Conservation (phyloP, 2,329 filamentous ascomycete genomes). For the Colletotrichum cuscutae region DNA sequence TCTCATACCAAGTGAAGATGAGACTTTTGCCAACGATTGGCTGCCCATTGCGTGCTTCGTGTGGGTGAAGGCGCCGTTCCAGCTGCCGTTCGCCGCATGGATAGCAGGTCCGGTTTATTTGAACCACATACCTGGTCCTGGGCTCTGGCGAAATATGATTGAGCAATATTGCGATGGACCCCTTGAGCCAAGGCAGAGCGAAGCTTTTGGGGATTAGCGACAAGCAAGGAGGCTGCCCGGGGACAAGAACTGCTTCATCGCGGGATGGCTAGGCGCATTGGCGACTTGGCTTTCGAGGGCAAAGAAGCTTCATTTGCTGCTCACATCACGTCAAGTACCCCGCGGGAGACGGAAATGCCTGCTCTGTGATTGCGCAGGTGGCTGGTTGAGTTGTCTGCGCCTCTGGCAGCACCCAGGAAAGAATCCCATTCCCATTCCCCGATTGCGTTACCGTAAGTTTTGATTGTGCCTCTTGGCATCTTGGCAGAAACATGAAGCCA, state of each 20-base stretch:
- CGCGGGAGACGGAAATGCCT: neutral
- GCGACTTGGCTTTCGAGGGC: neutral
- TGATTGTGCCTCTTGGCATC: conserved; percentile 22
- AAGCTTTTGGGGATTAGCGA: conserved; percentile 24
- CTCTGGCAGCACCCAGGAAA: neutral
- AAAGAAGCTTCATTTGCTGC: neutral
- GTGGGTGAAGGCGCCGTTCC: conserved; percentile 25
- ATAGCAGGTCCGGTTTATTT: conserved; percentile 2
- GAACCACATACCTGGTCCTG: conserved; percentile 7
- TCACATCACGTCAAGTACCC: neutral
- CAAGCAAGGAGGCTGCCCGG: conserved; percentile 24
- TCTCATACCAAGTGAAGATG: neutral
- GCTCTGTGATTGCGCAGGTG: neutral
- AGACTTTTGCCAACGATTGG: neutral
- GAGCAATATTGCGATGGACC: neutral
- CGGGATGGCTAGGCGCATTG: neutral
- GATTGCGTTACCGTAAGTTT: conserved; percentile 28
- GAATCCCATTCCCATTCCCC: conserved; percentile 11
- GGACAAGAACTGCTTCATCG: neutral
- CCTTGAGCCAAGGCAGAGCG: conserved; percentile 19
- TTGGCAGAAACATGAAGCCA: conserved; percentile 24
- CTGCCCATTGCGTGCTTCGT: conserved; percentile 17
- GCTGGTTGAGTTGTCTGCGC: neutral
- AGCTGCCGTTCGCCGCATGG: conserved; percentile 23
- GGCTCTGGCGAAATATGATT: neutral